Evolutionary conservation across 495 filamentous ascomycete genomes (phyloP), one percentile per base, ranked within the genome.

Genomic region (Neurospora sp.): DNA sequence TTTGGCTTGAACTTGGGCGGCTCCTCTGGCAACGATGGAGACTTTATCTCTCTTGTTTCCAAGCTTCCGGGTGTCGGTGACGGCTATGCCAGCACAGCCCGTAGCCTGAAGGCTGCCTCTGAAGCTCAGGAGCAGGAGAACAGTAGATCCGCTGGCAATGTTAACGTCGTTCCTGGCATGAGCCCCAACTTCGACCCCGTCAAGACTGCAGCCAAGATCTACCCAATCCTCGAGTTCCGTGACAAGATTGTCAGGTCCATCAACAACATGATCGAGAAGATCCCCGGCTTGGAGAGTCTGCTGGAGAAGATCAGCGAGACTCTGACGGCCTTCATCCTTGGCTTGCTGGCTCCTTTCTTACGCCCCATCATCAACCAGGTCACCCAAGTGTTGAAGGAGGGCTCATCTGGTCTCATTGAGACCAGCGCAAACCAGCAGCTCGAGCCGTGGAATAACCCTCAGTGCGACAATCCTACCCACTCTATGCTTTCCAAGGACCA

Each of bases 401-500:
- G 95, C 16, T 97, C 94, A 27, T 89, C 92, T 0, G 85, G 88
- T 5, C 90, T 98, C 66, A 90, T 99, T 69, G 88, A 88, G 75
- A 88, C 94, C 35, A 93, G 91, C 69, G 93, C 91, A 18, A 88
- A 92, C 41, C 92, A 94, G 77, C 96, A 98, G 83, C 93, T 91
- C 74, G 94, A 95, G 79, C 93, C 93, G 11, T 98, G 96, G 96
- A 93, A 90, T 8, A 91, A 97, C 80, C 89, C 92, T 7, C 84
- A 87, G 70, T 96, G 92, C 85, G 91, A 92, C 16, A 91, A 98
- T 80, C 96, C 96, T 8, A 99, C 96, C 4, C 96, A 98, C 85
- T 96, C 93, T 12, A 89, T 98, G 83, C 88, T 98, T 7, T 95
- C 93, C 73, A 98, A 98, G 83, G 96, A 99, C 77, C 96, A 99